Conservation (phyloP, 2,329 filamentous ascomycete genomes). For the Hymenotorrendiella dingleyae region DNA sequence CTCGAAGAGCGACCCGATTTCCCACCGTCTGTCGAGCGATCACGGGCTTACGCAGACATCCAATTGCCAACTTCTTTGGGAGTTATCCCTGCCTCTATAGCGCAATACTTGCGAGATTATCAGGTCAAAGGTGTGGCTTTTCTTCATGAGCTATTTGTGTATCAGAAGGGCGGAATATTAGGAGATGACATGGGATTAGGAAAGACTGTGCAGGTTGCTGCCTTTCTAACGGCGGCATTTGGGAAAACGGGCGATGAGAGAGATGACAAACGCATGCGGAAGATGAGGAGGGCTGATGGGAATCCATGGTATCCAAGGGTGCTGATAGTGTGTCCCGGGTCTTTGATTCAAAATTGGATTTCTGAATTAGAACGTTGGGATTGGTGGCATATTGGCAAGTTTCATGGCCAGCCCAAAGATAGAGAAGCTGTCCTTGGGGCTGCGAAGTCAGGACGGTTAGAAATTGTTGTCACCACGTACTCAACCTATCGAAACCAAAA, state of each 20-base stretch:
- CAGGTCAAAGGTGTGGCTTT: conserved; percentile 82
- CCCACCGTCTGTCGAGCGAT: conserved; percentile 52
- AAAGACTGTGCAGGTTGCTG: conserved; percentile 93
- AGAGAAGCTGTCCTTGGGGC: conserved; percentile 67
- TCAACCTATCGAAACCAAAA: conserved; percentile 77
- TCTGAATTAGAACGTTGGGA: conserved; percentile 85
- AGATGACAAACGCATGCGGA: conserved; percentile 81
- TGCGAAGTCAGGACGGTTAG: conserved; percentile 68
- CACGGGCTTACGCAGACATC: conserved; percentile 68
- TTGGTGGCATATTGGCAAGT: conserved; percentile 86
- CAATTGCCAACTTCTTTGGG: conserved; percentile 69
- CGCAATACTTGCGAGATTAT: conserved; percentile 87
- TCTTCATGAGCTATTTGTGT: conserved; percentile 82
- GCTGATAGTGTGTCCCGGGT: conserved; percentile 83
- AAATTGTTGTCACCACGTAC: conserved; percentile 94
- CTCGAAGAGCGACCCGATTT: conserved; percentile 68
- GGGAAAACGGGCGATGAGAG: conserved; percentile 89
- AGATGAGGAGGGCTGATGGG: conserved; percentile 58
- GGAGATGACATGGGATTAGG: conserved; percentile 95
- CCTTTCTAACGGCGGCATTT: conserved; percentile 85
- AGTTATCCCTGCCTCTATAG: conserved; percentile 79
- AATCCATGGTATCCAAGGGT: conserved; percentile 74
- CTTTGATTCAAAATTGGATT: conserved; percentile 85
- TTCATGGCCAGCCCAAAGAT: conserved; percentile 63
- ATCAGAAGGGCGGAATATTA: conserved; percentile 83